phyloP scores from a whole-genome alignment of 129 eudicot genomes.

The Gnaphalium uliginosum region DNA sequence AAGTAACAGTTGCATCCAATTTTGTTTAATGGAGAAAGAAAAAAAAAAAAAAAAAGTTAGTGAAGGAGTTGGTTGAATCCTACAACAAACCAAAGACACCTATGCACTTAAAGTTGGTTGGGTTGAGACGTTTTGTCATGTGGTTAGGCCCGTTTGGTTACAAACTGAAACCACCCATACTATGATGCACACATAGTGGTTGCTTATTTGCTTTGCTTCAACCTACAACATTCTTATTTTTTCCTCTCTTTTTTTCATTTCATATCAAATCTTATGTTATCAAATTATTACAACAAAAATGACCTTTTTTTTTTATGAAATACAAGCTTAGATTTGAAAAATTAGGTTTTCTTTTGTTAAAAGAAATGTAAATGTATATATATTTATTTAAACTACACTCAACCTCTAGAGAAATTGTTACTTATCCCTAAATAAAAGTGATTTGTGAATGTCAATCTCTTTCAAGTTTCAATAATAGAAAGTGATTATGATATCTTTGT shows the following conservation, averaged over 20 bases:
- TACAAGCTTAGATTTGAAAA: not conserved
- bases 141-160: constrained; percentile 37
- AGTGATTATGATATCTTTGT: constrained; percentile 14
- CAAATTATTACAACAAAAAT: not conserved
- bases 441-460: constrained; percentile 19
- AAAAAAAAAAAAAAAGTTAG: constrained; percentile 16
- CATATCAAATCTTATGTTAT: not conserved
- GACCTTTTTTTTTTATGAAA: too few relatives aligned
- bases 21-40: constrained; percentile 1
- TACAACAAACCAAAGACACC: constrained; percentile 36
- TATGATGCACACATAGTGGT: constrained; percentile 30
- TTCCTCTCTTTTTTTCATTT: not conserved
- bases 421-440: constrained; percentile 16
- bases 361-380: not conserved
- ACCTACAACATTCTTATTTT: constrained; percentile 19
- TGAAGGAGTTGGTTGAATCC: constrained; percentile 36
- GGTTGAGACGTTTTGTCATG: constrained; percentile 28
- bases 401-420: not conserved
- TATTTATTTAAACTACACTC: constrained; percentile 18
- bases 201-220: constrained; percentile 36
- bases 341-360: not conserved
- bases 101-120: constrained; percentile 30
- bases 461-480: constrained; percentile 8
- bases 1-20: not conserved
- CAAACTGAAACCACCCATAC: constrained; percentile 34